Conservation (phyloP, 169 alveolate genomes). For the Perkinsus chesapeaki region DNA sequence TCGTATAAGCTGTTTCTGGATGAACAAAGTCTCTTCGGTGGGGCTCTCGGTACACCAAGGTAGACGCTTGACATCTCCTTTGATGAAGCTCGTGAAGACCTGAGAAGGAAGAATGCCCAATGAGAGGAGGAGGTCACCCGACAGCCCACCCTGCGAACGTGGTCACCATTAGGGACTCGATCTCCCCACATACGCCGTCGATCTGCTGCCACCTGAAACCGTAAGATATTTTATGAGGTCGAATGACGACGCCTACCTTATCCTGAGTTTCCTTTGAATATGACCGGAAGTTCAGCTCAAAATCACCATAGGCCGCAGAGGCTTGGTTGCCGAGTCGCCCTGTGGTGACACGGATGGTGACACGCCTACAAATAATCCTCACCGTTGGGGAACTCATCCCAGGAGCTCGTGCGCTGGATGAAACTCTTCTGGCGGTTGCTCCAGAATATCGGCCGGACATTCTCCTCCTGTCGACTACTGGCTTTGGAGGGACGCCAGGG, state of each 20-base stretch:
- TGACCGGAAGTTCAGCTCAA: slow-evolving; percentile 16
- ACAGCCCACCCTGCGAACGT: not conserved
- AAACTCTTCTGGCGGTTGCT: slow-evolving; percentile 51
- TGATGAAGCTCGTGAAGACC: slow-evolving; percentile 34
- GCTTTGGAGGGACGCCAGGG: not conserved
- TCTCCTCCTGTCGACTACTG: slow-evolving; percentile 17
- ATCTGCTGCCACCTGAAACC: not conserved
- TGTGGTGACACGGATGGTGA: not conserved
- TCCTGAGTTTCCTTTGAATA: slow-evolving; percentile 18
- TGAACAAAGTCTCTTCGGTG: slow-evolving; percentile 36
- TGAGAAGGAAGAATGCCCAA: not conserved
- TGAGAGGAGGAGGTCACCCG: slow-evolving; percentile 29
- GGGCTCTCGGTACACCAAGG: slow-evolving; percentile 52
- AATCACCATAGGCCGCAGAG: slow-evolving; percentile 52
- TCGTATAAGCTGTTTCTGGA: slow-evolving; percentile 22
- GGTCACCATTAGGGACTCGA: not conserved
- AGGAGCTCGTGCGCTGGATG: slow-evolving; percentile 46
- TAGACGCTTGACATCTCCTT: slow-evolving; percentile 36
- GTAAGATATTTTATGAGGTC: no score
- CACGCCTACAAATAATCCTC: not conserved
- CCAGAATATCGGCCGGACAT: slow-evolving; percentile 61
- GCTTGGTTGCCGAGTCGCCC: not conserved
- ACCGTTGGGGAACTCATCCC: slow-evolving; percentile 69
- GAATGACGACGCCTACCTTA: no score
- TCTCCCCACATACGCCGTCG: slow-evolving; percentile 29